phyloP scores from a whole-genome alignment of 192 early-diverging fungal species.

The Coemansia sp. region DNA sequence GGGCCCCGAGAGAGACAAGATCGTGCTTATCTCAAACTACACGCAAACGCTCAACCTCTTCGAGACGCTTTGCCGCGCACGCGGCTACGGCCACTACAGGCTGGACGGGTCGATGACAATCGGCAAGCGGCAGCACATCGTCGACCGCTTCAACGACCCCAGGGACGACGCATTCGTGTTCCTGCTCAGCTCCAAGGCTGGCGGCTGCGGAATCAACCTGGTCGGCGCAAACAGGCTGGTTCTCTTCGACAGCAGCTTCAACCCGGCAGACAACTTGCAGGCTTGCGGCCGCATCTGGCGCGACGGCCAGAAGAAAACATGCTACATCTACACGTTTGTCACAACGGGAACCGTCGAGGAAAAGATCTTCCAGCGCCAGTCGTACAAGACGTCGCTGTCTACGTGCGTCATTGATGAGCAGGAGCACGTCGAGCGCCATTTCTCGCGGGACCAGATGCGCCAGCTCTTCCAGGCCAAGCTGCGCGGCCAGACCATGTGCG shows the following conservation, averaged over 20 bases:
- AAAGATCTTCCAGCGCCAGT: constrained; percentile 97
- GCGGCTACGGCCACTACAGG: constrained; percentile 75
- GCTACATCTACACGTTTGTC: constrained; percentile 98
- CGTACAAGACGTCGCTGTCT: constrained; percentile 82
- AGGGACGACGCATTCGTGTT: constrained; percentile 87
- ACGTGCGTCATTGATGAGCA: constrained; percentile 96
- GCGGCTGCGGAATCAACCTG: constrained; percentile 97
- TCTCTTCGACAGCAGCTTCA: constrained; percentile 88
- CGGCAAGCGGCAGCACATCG: constrained; percentile 91
- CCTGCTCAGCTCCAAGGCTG: constrained; percentile 94
- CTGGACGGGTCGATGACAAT: constrained; percentile 94
- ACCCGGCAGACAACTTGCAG: constrained; percentile 97
- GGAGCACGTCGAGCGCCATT: constrained; percentile 90
- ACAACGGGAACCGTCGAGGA: constrained; percentile 98
- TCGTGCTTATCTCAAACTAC: constrained; percentile 98
- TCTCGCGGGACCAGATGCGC: constrained; percentile 84
- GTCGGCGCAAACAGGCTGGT: constrained; percentile 97
- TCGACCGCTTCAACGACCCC: constrained; percentile 96
- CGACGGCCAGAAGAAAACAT: constrained; percentile 80
- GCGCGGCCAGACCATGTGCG: constrained; percentile 61
- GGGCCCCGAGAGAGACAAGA: constrained; percentile 81
- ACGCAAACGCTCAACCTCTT: constrained; percentile 97
- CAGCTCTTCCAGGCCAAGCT: constrained; percentile 87
- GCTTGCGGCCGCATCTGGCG: constrained; percentile 90
- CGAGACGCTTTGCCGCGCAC: constrained; percentile 80